Conservation (phyloP, 2,329 filamentous ascomycete genomes). For the Colletotrichum incanum region DNA sequence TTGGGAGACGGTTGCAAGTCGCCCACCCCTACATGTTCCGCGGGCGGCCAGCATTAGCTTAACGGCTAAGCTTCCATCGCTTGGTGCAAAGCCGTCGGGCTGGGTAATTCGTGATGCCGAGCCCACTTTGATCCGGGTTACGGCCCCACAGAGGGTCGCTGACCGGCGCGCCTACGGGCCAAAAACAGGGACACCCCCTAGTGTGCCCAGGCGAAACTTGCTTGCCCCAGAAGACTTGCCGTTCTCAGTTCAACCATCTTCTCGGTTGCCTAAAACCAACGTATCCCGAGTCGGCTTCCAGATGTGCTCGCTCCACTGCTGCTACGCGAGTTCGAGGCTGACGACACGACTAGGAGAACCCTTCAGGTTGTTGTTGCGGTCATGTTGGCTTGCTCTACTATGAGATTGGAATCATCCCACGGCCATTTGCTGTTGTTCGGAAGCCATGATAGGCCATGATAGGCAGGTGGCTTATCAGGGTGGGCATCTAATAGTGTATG, state of each 20-base stretch:
- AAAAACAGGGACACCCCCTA: not conserved
- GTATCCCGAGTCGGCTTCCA: not conserved
- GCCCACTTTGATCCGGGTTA: not conserved
- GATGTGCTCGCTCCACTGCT: not conserved
- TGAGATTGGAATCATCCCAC: too few species aligned
- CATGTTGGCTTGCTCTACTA: too few species aligned
- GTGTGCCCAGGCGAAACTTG: not conserved
- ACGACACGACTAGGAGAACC: not conserved
- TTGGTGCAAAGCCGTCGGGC: not conserved
- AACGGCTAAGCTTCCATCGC: not conserved
- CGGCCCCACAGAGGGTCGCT: not conserved
- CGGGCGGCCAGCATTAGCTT: not conserved
- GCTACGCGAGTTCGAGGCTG: not conserved
- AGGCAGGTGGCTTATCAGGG: not conserved
- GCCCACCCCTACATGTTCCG: not conserved
- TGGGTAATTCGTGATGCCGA: conserved; percentile 9
- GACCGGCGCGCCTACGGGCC: not conserved
- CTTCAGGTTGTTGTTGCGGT: not conserved
- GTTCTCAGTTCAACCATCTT: too few species aligned
- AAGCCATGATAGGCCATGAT: not conserved
- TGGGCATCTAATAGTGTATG: too few species aligned
- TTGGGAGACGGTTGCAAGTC: not conserved
- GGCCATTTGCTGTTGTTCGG: too few species aligned
- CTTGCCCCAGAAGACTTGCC: not conserved
- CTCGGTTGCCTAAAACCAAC: not conserved